Evolutionary conservation across 768 basidiomycete species (phyloP).

Genomic region (Termitomyces titanicus): DNA sequence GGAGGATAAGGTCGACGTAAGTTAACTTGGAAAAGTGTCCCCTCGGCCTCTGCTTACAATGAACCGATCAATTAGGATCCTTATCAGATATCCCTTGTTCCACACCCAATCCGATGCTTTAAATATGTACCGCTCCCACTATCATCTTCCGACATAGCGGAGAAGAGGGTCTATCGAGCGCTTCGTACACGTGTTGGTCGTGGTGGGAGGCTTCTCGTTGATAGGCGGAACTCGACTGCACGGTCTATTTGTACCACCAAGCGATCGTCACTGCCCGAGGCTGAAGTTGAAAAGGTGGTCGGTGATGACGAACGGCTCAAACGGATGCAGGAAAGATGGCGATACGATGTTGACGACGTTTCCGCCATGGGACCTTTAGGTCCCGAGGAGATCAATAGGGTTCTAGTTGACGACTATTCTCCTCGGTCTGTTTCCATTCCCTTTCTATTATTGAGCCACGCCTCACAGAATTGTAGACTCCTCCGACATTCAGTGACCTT

Average conservation of each 20-base stretch:
- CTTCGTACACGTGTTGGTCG: slow-evolving; percentile 79
- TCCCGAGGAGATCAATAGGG: neutral
- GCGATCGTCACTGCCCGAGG: neutral
- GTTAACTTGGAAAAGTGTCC: slow-evolving; percentile 15
- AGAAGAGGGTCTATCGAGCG: slow-evolving; percentile 31
- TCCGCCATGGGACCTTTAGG: neutral
- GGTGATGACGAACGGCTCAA: neutral
- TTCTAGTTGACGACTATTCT: neutral
- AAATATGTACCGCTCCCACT: slow-evolving; percentile 31
- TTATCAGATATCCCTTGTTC: slow-evolving; percentile 58
- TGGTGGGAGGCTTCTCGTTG: slow-evolving; percentile 72
- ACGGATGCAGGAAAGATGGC: neutral
- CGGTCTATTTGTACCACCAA: slow-evolving; percentile 8
- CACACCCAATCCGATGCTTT: slow-evolving; percentile 64
- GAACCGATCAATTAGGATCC: slow-evolving; percentile 42
- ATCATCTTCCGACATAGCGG: slow-evolving; percentile 10
- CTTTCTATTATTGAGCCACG: neutral
- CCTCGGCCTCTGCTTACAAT: neutral
- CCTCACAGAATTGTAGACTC: neutral
- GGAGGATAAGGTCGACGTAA: slow-evolving; percentile 84
- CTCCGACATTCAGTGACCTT: neutral
- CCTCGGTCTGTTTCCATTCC: neutral
- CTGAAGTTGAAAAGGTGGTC: neutral
- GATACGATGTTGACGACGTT: neutral
- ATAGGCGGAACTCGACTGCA: slow-evolving; percentile 52